phyloP scores from a whole-genome alignment of 75 land plant species.

The Adiantum capillusveneris region DNA sequence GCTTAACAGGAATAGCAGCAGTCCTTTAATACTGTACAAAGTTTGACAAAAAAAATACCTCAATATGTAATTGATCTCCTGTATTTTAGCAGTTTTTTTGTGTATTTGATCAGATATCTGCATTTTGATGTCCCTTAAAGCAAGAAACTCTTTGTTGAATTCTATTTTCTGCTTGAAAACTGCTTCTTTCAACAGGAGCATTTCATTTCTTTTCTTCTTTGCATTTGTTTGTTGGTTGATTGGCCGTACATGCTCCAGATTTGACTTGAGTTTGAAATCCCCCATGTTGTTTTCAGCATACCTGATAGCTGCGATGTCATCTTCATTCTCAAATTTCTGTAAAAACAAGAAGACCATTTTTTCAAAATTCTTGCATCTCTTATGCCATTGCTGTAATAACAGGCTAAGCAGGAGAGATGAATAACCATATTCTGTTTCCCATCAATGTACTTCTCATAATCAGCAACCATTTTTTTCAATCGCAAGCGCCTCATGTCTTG shows the following conservation, averaged over 20 bases:
- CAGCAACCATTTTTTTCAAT: slow-evolving; percentile 17
- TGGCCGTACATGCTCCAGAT: slow-evolving; percentile 19
- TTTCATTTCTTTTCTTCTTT: slow-evolving; percentile 26
- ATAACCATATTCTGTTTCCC: slow-evolving; percentile 24
- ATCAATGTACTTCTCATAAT: slow-evolving; percentile 12
- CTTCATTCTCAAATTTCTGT: slow-evolving; percentile 25
- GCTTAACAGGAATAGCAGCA: too few species aligned
- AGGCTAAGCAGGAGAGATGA: too few species aligned
- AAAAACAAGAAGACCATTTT: background rate
- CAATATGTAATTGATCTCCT: slow-evolving; percentile 28
- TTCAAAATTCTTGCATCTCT: background rate
- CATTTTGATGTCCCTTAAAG: slow-evolving; percentile 21
- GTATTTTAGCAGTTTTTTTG: slow-evolving; percentile 12
- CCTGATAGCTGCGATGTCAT: slow-evolving; percentile 23
- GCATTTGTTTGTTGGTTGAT: slow-evolving; percentile 27
- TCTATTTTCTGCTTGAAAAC: slow-evolving; percentile 21
- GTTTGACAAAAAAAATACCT: slow-evolving; percentile 1
- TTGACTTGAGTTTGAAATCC: slow-evolving; percentile 32
- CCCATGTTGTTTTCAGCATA: slow-evolving; percentile 24
- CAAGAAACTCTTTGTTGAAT: slow-evolving; percentile 26
- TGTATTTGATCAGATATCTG: slow-evolving; percentile 6
- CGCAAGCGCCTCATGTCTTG: slow-evolving; percentile 23
- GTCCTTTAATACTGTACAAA: too few species aligned
- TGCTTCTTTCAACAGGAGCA: slow-evolving; percentile 23
- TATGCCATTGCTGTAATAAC: too few species aligned